Conservation (phyloP, 352 stramenopile genomes). For the Chrysophaeum taylorii region DNA sequence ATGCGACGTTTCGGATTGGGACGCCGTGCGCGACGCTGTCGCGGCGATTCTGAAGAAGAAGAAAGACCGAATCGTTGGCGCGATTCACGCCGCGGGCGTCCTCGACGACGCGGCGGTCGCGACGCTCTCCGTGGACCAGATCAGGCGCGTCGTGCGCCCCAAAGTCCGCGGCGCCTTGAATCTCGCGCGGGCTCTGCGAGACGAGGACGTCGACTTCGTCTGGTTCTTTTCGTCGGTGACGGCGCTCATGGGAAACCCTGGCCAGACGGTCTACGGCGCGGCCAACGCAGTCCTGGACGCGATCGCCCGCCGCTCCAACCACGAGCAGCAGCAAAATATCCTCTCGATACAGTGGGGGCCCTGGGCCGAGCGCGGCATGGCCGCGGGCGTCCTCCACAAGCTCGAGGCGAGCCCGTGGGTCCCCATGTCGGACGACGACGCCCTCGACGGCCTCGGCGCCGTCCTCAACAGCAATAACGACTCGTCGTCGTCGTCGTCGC, state of each 20-base stretch:
- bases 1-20: not conserved
- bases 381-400: not conserved
- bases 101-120: not conserved
- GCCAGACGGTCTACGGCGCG: conserved; percentile 18
- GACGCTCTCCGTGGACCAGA: not conserved
- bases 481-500: no score
- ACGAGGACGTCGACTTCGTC: conserved; percentile 12
- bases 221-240: conserved; percentile 18
- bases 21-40: not conserved
- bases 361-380: conserved; percentile 19
- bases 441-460: conserved; percentile 8
- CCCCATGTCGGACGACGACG: not conserved
- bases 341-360: conserved; percentile 21
- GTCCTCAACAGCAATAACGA: no score
- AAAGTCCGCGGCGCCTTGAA: no score
- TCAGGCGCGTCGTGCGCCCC: conserved; percentile 4
- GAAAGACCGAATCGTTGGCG: conserved; percentile 3
- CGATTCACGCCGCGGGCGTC: conserved; percentile 18
- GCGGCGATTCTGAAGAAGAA: no score
- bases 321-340: not conserved
- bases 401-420: not conserved
- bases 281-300: conserved; percentile 19
- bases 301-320: conserved; percentile 8
- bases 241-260: conserved; percentile 12
- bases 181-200: not conserved